Percentiles rank a stretch among this genome's conserved stretches.
phyloP scores from a whole-genome alignment of 1,284 basidiomycete genomes.

The Cerioporus squamosus region DNA sequence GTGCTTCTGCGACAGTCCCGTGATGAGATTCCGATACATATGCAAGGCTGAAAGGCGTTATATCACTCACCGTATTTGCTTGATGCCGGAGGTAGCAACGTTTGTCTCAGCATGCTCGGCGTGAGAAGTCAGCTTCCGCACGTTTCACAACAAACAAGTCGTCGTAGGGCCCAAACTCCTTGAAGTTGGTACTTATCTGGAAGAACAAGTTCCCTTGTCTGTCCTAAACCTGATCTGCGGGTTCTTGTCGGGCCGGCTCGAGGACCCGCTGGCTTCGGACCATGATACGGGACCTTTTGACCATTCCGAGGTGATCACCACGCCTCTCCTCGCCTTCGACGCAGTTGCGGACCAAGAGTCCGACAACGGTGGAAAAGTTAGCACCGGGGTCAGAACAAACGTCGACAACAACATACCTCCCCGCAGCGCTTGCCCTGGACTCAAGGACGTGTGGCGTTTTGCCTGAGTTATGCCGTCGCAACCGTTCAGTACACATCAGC shows the following conservation, averaged over 20 bases:
- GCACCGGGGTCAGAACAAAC: neutral
- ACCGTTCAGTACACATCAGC: neutral
- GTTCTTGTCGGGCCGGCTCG: conserved; percentile 16
- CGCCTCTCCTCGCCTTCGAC: conserved; percentile 3
- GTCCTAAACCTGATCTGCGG: neutral
- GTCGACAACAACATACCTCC: neutral
- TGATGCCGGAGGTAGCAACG: neutral
- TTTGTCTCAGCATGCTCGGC: neutral
- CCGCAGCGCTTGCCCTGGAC: neutral
- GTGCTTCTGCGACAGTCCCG: neutral
- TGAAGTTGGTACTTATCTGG: neutral
- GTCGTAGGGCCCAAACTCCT: no score
- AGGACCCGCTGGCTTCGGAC: conserved; percentile 9
- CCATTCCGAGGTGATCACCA: conserved; percentile 8
- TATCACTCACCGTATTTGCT: no score
- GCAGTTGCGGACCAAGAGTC: neutral
- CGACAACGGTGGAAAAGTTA: neutral
- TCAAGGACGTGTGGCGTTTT: neutral
- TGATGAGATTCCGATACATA: no score
- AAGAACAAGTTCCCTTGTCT: neutral
- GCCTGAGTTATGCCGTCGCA: conserved; percentile 3
- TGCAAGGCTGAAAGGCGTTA: no score
- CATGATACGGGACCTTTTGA: conserved; percentile 6
- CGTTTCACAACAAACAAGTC: no score
- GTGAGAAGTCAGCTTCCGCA: no score